These are phyloP conservation scores for Hypoxylon lenormandii DNA, from an alignment of 495 filamentous ascomycete species.

Conservation along the genomic window DNA sequence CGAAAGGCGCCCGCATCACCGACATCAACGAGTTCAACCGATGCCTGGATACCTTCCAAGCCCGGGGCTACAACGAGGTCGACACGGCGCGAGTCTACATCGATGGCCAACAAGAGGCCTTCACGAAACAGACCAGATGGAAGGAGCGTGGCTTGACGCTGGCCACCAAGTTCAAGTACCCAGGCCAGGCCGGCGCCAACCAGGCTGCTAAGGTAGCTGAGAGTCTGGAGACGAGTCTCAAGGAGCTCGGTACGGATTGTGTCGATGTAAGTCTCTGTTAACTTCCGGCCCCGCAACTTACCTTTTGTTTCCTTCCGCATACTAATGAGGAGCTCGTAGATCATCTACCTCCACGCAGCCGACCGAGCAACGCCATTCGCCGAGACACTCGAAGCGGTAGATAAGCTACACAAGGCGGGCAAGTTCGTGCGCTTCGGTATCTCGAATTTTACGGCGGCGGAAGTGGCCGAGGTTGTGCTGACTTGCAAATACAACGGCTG, in stretches of 20 bases:
- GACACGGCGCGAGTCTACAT: slow-evolving; percentile 84
- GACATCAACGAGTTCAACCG: slow-evolving; percentile 72
- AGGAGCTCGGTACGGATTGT: slow-evolving; percentile 76
- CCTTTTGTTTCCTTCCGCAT: background rate
- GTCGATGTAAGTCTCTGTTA: slow-evolving; percentile 69
- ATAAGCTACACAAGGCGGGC: slow-evolving; percentile 85
- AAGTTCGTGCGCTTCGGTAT: slow-evolving; percentile 87
- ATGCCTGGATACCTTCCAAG: slow-evolving; percentile 75
- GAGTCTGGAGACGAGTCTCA: slow-evolving; percentile 72
- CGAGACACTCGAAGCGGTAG: slow-evolving; percentile 79
- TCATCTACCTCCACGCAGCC: slow-evolving; percentile 88
- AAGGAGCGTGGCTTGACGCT: slow-evolving; percentile 82
- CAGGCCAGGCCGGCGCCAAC: slow-evolving; percentile 68
- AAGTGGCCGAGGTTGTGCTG: slow-evolving; percentile 88
- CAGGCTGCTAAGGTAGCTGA: slow-evolving; percentile 70
- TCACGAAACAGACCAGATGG: slow-evolving; percentile 80
- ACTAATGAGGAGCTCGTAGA: slow-evolving; percentile 49
- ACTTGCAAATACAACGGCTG: slow-evolving; percentile 82
- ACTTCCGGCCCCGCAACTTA: background rate
- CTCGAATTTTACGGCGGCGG: slow-evolving; percentile 87
- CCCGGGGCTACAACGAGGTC: slow-evolving; percentile 79
- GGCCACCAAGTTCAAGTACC: slow-evolving; percentile 85
- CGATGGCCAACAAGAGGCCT: slow-evolving; percentile 81
- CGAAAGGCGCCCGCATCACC: slow-evolving; percentile 76
- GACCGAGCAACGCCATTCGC: slow-evolving; percentile 82